These are phyloP conservation scores for Melaleuca quinquenervia DNA, from an alignment of 345 rosid species.

Conservation along the genomic window DNA sequence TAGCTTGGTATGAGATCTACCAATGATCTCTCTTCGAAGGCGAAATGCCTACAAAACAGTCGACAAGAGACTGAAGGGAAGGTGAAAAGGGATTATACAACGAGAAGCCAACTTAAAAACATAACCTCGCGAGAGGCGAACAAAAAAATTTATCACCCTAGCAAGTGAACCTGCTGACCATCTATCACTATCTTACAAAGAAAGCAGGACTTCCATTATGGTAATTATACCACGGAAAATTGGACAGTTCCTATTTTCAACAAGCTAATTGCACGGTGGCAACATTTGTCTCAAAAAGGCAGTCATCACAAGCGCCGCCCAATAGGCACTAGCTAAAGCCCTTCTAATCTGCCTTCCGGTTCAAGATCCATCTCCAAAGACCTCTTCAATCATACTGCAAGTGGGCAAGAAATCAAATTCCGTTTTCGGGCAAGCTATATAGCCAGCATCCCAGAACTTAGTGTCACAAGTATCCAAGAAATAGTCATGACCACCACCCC, in stretches of 20 bases:
- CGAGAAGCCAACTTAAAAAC: neutral
- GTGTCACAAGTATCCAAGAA: constrained; percentile 19
- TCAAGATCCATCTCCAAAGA: constrained; percentile 38
- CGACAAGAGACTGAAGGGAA: neutral
- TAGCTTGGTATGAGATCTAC: neutral
- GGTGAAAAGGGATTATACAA: neutral
- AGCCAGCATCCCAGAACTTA: constrained; percentile 33
- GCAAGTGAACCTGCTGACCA: constrained; percentile 2
- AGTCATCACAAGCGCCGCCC: neutral
- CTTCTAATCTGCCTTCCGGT: constrained; percentile 6
- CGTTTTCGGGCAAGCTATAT: constrained; percentile 6
- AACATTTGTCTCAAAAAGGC: neutral
- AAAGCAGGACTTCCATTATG: constrained; percentile 3
- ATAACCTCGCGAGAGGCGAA: neutral
- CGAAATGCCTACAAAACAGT: neutral
- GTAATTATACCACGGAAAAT: neutral
- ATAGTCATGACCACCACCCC: constrained; percentile 12
- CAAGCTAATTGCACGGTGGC: neutral
- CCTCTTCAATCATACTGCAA: constrained; percentile 44
- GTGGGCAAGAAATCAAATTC: constrained; percentile 36
- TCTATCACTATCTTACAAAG: constrained; percentile 5
- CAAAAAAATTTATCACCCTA: neutral
- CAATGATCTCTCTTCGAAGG: neutral
- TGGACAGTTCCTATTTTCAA: neutral
- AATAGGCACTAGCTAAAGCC: neutral